Base-by-base conservation (phyloP, 495 filamentous ascomycete genomes). In the Aspergillus diversus region DNA sequence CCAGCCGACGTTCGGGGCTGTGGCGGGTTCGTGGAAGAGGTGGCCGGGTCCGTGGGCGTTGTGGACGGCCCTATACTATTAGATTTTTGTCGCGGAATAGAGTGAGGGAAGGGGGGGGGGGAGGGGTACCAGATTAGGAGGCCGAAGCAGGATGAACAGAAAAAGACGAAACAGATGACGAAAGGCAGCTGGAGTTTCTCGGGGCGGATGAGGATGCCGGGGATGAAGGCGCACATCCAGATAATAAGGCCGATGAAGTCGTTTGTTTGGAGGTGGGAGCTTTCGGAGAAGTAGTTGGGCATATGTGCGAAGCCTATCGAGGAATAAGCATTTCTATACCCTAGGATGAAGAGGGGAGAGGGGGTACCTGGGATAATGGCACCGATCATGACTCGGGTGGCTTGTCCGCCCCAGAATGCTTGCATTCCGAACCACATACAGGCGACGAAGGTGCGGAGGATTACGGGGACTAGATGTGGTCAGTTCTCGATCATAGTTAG, bases 391-490 rank as follows among this genome's bases (percentile, higher is more conserved):
- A 60, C 57, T 3, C 57, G 1, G 12, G 57, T 60, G 4, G 57
- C 57, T 52, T 60, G 57, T 7, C 57, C 57, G 0, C 57, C 57
- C 57, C 57, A 60, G 57, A 51, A 60, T 4, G 57, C 57, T 32
- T 60, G 57, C 57, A 60, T 60, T 43, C 57, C 57, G 21, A 60
- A 60, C 57, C 57, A 60, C 57, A 60, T 60, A 34, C 57, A 60
- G 7, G 33, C 7, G 32, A 60, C 47, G 48, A 60, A 60, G 15
- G 16, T 27, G 7, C 57, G 57, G 17, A 60, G 46, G 33, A 60
- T 52, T 2, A 60, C 57, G 33, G 57, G 57, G 57, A 60, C 57
- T 60, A 32, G 31, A 21, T 33, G 12, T 1, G 5, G 21, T 27
- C 21, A 27, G 2, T 27, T 1, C 21, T 27, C 21, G 21, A 27